These are phyloP conservation scores for Solanum paucissectum DNA, from an alignment of 257 asterid species.

Conservation along the genomic window DNA sequence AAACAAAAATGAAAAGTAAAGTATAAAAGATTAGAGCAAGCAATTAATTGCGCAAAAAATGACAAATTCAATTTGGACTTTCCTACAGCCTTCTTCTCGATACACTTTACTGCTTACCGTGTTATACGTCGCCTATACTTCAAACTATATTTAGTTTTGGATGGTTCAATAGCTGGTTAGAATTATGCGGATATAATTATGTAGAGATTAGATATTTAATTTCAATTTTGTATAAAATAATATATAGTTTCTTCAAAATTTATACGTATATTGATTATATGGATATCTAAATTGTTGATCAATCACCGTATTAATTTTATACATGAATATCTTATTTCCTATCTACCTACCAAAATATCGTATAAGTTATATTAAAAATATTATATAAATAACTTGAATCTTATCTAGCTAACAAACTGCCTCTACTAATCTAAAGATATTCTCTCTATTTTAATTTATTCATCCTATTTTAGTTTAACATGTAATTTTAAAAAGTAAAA, in stretches of 20 bases:
- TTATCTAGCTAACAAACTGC: too few relatives aligned
- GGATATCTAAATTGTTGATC: rapidly evolving
- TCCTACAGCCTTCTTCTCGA: background rate
- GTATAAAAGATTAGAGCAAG: background rate
- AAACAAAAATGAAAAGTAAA: background rate
- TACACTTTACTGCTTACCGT: background rate
- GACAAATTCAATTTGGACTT: background rate
- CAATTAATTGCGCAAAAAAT: background rate
- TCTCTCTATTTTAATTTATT: too few relatives aligned
- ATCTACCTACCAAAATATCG: too few relatives aligned
- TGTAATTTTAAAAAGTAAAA: too few relatives aligned
- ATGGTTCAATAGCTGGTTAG: rapidly evolving
- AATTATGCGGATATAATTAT: rapidly evolving
- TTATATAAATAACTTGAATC: too few relatives aligned
- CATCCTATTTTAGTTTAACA: too few relatives aligned
- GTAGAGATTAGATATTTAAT: too few relatives aligned
- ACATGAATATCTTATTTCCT: rapidly evolving
- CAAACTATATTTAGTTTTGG: too few relatives aligned
- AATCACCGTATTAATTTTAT: rapidly evolving
- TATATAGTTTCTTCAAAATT: too few relatives aligned
- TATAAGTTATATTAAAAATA: too few relatives aligned
- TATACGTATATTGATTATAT: rapidly evolving
- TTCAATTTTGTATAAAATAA: too few relatives aligned
- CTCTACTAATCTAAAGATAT: too few relatives aligned
- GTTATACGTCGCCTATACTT: background rate